Base-by-base conservation (phyloP, 2,329 filamentous ascomycete genomes). In the Aspergillus vadensis region DNA sequence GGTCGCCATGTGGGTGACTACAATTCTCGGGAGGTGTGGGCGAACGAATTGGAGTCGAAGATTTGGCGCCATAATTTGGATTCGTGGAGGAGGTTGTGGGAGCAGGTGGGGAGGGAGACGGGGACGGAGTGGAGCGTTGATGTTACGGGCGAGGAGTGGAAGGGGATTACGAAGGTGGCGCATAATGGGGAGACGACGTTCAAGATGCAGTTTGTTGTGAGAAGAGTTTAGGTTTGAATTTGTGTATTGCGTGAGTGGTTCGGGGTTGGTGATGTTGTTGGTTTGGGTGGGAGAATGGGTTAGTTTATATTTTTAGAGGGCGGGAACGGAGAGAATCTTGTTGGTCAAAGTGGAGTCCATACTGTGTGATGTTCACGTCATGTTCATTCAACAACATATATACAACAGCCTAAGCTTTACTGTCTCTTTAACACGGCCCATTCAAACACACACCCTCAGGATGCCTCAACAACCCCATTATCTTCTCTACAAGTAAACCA, bases 131-230 rank as follows among this genome's bases (percentile, higher is more conserved):
- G 55, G 55, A 36, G 14, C 1, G 32, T 58, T 9, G 47, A 50
- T 12, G 48, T 51, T 19, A 27, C n/a, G 32, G 55, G 23, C 7
- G 55, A 58, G 36, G 21, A 55, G 4, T 55, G 53, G 53, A 39
- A n/a, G 41, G 53, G 30, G 2, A 41, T 55, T 2, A 44, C 21
- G 53, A 44, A 23, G 17, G 30, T 30, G 21, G 25, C 25, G n/a
- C 39, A 55, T 47, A 55, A 55, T 36, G 39, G 39, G 25, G 39
- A 55, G 15, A 47, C n/a, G 6, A 27, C 39, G 5, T 55, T 55
- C 5, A 55, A 55, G 53, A 55, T 55, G 53, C n/a, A 32, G 17
- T 55, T 55, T 47, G 41, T 55, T 30, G 39, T 55, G 12, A 55
- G 17, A 10, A 55, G 53, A 12, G n/a, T 9, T 10, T 44, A 27